Evolutionary conservation across 352 stramenopile genomes (phyloP), one percentile per base, ranked within the genome.

Genomic region (Pythium sukuiense): DNA sequence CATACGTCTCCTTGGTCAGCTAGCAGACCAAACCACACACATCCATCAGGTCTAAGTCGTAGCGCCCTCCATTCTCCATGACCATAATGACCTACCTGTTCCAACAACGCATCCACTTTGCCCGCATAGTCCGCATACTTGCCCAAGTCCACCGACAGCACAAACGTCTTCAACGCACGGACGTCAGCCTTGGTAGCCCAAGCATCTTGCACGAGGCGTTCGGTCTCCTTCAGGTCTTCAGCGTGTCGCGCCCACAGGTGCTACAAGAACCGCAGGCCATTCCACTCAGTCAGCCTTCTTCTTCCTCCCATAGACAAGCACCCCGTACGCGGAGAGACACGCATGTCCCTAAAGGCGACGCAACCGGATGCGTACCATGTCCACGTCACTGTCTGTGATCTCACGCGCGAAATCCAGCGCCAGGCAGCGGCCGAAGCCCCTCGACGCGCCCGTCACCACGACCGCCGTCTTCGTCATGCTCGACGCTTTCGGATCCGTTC

Each of bases 401-500:
- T 80, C 55, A 26, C 73, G 70, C 56, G 73, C 76, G 61, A 93
- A 93, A 61, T 90, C 82, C 16, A 93, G 65, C 18, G 85, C 76
- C 24, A 97, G 72, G 64, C 73, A 84, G 18, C 82, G 79, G 3
- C 89, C 89, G 67, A 94, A 96, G 72, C 88, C 83, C n/a, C 85
- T 75, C 59, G 83, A 94, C n/a, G 88, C 88, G 27, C 89, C 89
- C 0, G 89, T 96, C 26, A 97, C 67, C 43, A 97, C 57, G 20
- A 95, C 77, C 6, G 73, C 76, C 49, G 63, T 65, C 39, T 63
- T 65, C 69, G 80, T 84, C 27, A 27, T 62, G 11, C n/a, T 12
- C 27, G 45, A 16, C 35, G 35, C 35, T 2, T 41, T 49, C n/a
- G 14, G 41, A 49, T 49, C 41, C n/a, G 41, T 26, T 41, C 6